Evolutionary conservation across 192 early-diverging fungal species (phyloP), one percentile per base, ranked within the genome.

Genomic region (Cladochytrium replicatum): DNA sequence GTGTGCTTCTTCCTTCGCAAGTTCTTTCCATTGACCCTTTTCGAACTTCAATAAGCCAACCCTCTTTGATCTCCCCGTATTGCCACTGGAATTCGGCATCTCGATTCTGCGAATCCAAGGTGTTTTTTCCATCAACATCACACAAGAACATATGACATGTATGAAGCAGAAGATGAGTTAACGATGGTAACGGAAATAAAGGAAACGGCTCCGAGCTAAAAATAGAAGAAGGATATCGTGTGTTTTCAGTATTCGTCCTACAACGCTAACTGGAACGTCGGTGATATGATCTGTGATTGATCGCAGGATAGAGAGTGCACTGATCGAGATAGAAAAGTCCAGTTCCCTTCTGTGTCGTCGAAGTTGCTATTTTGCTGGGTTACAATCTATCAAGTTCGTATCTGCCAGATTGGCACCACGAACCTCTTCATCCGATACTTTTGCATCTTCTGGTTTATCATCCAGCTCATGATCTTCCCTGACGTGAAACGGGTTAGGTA

Each of bases 301-400:
- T 34, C 74, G 50, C 47, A 76, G 48, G 21, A 73, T 55, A 11
- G 63, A 57, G 24, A 76, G 29, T 4, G 52, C 26, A 27, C 48
- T 67, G 32, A 72, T 54, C 6, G 62, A 26, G 19, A 66, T 60
- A 1, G 43, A 21, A 52, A 69, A 72, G 8, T 64, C 56, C 28
- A 72, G 46, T 17, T 72, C 62, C 1, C 22, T 1, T 21, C 50
- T 17, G 19, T 61, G 56, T 39, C 21, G 22, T 22, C 31, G 4
- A 6, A 51, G 6, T 6, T 6, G 34, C 49, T 51, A n/a, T 8
- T 11, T 40, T 6, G 46, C 28, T 9, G 6, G 31, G 28, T 4
- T 15, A 56, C 22, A 6, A 39, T 28, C 15, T 55, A 6, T 5
- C 27, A 27, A 52, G 48, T 41, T 26, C 32, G 32, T 38, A 48